Conservation (phyloP, 2,329 filamentous ascomycete species). For the Rhexocercosporidium sp. region DNA sequence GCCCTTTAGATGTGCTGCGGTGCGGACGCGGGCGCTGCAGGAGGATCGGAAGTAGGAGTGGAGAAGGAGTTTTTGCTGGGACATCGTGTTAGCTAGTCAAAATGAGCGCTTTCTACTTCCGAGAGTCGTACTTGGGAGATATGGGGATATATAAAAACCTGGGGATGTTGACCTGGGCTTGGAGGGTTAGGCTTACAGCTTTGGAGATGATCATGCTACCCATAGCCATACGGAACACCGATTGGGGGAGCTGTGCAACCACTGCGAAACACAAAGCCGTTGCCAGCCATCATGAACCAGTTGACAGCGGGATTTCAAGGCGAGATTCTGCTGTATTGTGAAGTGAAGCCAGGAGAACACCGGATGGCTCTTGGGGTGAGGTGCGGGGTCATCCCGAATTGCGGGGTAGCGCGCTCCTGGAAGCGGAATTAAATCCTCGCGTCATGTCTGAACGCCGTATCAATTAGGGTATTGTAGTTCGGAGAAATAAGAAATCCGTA, state of each 20-base stretch:
- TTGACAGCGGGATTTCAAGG: no score
- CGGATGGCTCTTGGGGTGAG: not conserved
- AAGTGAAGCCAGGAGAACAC: not conserved
- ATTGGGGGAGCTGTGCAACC: no score
- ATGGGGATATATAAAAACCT: no score
- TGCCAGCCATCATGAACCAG: not conserved
- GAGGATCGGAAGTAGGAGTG: conserved; percentile 68
- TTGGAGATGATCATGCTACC: not conserved
- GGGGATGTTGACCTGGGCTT: no score
- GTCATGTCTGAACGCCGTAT: no score
- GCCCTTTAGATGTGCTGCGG: conserved; percentile 60
- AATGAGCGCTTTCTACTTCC: no score
- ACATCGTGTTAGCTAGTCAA: not conserved
- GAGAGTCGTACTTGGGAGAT: no score
- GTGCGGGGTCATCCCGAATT: conserved; percentile 2
- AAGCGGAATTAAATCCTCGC: conserved; percentile 4
- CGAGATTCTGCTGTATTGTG: not conserved
- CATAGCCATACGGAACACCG: not conserved
- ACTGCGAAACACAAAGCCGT: not conserved
- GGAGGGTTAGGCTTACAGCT: no score
- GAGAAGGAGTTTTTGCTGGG: conserved; percentile 42
- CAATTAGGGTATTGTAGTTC: no score
- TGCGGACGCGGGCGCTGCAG: conserved; percentile 65
- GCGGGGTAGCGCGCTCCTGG: not conserved
- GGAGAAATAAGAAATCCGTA: no score